phyloP scores from a whole-genome alignment of 306 rosid species.

The Fragaria nilgerrensis region DNA sequence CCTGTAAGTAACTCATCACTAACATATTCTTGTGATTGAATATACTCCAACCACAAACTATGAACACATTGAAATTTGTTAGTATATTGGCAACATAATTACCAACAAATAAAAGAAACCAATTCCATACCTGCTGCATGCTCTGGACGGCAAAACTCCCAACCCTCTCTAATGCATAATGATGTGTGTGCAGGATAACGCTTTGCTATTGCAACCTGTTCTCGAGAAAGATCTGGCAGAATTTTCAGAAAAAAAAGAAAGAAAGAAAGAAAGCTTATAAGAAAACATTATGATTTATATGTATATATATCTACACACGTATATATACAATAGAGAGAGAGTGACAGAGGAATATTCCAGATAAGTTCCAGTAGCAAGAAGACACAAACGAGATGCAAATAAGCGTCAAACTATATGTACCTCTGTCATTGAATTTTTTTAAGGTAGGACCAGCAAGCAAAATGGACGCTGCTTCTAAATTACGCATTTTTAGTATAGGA shows the following conservation, averaged over 20 bases:
- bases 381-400: conserved; percentile 22
- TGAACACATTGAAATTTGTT: not conserved
- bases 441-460: conserved; percentile 93
- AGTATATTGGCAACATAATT: conserved; percentile 11
- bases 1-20: not conserved
- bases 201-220: conserved; percentile 69
- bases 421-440: conserved; percentile 95
- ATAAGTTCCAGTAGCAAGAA: not conserved
- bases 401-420: conserved; percentile 33
- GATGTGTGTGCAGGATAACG: conserved; percentile 87
- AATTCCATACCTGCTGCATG: conserved; percentile 54
- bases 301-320: too few relatives aligned
- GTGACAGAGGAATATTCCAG: not conserved
- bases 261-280: not conserved
- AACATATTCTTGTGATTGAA: conserved; percentile 2
- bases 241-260: conserved; percentile 1
- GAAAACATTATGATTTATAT: not conserved
- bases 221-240: conserved; percentile 74
- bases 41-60: not conserved
- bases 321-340: not conserved
- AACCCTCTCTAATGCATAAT: conserved; percentile 87
- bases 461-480: conserved; percentile 93
- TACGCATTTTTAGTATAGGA: conserved; percentile 88
- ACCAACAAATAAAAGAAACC: not conserved
- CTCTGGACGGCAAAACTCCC: conserved; percentile 89